These are phyloP conservation scores for Globisporangium carolinianum DNA, from an alignment of 352 stramenopile genomes.

Conservation along the genomic window DNA sequence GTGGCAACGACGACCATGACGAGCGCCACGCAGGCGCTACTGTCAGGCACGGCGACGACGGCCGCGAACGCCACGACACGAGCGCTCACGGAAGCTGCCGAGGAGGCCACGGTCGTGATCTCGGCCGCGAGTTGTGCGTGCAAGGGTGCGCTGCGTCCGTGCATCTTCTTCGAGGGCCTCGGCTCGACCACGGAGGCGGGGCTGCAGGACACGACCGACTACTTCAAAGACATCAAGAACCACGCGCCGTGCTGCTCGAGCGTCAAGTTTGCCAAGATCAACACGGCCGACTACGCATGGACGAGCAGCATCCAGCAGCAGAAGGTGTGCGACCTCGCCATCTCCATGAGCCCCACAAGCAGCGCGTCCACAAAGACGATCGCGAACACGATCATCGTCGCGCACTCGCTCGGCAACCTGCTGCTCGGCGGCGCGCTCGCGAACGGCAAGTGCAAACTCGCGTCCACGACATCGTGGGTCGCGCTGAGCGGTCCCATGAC, in stretches of 20 bases:
- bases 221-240: conserved; percentile 37
- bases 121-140: conserved; percentile 25
- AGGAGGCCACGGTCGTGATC: conserved; percentile 9
- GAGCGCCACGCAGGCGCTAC: too few relatives aligned
- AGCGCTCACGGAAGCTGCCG: conserved; percentile 13
- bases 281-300: conserved; percentile 43
- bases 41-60: conserved; percentile 10
- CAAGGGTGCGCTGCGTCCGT: conserved; percentile 27
- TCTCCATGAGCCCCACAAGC: conserved; percentile 31
- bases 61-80: conserved; percentile 12
- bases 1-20: not conserved
- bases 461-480: conserved; percentile 25
- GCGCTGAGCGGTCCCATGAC: conserved; percentile 31
- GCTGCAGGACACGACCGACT: conserved; percentile 26
- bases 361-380: conserved; percentile 24
- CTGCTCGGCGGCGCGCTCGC: conserved; percentile 30
- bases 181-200: conserved; percentile 24
- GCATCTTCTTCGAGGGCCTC: conserved; percentile 60
- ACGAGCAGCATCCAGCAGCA: conserved; percentile 31
- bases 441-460: conserved; percentile 12
- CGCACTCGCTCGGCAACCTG: conserved; percentile 61
- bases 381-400: conserved; percentile 55
- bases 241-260: conserved; percentile 58
- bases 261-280: conserved; percentile 37
- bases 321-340: conserved; percentile 23